These are phyloP conservation scores for Mariannaea elegans DNA, from an alignment of 2,329 filamentous ascomycete genomes.

Conservation along the genomic window DNA sequence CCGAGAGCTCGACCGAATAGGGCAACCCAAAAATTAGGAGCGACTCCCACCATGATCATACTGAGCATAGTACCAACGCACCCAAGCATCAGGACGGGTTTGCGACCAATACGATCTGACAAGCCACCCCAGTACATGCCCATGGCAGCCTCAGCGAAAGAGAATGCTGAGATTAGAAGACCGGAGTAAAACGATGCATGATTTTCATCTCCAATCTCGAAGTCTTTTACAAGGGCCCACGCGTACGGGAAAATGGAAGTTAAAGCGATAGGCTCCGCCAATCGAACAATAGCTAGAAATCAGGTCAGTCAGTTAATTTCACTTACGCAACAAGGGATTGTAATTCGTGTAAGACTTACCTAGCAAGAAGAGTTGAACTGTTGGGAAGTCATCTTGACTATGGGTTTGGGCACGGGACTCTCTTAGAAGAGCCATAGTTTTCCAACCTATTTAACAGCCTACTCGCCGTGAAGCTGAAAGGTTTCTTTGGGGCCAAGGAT, in stretches of 20 bases:
- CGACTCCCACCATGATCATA: conserved; percentile 83
- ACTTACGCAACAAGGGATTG: background rate
- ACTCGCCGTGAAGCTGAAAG: too few relatives aligned
- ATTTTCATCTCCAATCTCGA: conserved; percentile 74
- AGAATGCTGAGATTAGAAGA: conserved; percentile 86
- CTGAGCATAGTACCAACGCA: conserved; percentile 85
- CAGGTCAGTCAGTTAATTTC: conserved; percentile 26
- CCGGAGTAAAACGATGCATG: conserved; percentile 91
- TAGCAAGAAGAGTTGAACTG: conserved; percentile 82
- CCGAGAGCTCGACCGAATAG: conserved; percentile 79
- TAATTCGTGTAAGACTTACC: conserved; percentile 62
- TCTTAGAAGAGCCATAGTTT: conserved; percentile 62
- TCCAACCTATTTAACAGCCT: conserved; percentile 51
- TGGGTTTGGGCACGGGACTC: conserved; percentile 61
- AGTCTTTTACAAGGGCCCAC: conserved; percentile 82
- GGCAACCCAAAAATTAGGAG: conserved; percentile 85
- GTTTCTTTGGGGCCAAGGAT: too few relatives aligned
- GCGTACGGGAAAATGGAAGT: conserved; percentile 95
- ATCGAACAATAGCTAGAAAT: conserved; percentile 81
- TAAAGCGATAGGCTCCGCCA: conserved; percentile 91
- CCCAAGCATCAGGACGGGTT: conserved; percentile 84
- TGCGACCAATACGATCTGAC: conserved; percentile 84
- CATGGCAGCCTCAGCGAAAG: conserved; percentile 81
- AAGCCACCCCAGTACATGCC: conserved; percentile 89
- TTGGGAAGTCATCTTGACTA: conserved; percentile 80